Evolutionary conservation across 1,284 basidiomycete species (phyloP), one percentile per base, ranked within the genome.

Genomic region (Tremellales sp.): DNA sequence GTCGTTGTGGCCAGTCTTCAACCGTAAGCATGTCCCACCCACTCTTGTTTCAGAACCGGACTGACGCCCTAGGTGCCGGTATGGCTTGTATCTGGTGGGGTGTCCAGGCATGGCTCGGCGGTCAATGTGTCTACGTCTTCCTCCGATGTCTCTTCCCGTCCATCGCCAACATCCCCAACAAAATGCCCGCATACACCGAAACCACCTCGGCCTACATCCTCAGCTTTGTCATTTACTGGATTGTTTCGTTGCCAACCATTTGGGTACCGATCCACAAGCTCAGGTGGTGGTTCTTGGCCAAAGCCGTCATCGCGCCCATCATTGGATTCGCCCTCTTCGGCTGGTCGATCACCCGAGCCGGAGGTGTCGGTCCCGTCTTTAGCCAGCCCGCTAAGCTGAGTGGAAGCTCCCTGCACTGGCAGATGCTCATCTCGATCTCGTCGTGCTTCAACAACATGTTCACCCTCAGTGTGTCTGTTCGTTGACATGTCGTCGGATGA

Each of bases 221-320:
- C 72, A 82, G 82, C 56, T 93, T 92, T 80, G 84, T 91, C 77
- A 76, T 93, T 54, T 93, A 90, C 77, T 89, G 86, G 82, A 74
- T 89, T 37, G 78, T 89, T 48, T 86, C 83, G 27, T 77, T 91
- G 11, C 85, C 87, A 3, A 82, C 84, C 23, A 85, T 89, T 55
- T 87, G 82, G 82, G 84, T 88, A 51, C 85, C 85, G 3, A 82
- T 89, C 39, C 85, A 89, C 75, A 81, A 85, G 67, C 84, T 90
- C 56, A 81, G 85, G 35, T 85, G 88, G 68, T 78, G 91, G 42
- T 92, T 93, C 77, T 85, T 84, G 15, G 66, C 85, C 56, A 91
- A 91, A 72, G 82, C 85, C 2, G 77, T 87, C 56, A 77, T 91
- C 17, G 71, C 73, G 0, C 76, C 77, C 5, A 80, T 80, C 45